A percentile compares a stretch with the other conserved stretches of the same genome.
phyloP scores from a whole-genome alignment of 495 filamentous ascomycete genomes.

The Daldinia bambusicola region DNA sequence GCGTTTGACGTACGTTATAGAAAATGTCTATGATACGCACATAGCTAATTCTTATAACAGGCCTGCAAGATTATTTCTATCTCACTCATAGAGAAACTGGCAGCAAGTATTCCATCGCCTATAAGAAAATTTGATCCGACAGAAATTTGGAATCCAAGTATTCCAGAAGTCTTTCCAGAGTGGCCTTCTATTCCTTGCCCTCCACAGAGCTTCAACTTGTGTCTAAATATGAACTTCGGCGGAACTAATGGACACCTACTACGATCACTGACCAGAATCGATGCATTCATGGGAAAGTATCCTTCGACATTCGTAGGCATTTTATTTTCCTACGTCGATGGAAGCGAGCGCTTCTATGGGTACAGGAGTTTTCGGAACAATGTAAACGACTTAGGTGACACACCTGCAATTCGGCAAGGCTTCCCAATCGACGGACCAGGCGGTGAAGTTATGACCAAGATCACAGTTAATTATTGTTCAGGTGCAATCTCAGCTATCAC shows the following conservation, averaged over 20 bases:
- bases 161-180: background rate
- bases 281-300: background rate
- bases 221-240: slow-evolving; percentile 1
- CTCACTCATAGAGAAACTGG: background rate
- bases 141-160: slow-evolving; percentile 1
- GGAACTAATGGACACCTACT: background rate
- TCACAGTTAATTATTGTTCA: background rate
- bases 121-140: background rate
- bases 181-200: background rate
- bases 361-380: background rate
- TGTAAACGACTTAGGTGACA: background rate
- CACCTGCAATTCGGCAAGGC: background rate
- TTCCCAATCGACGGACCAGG: background rate
- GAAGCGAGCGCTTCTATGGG: slow-evolving; percentile 1
- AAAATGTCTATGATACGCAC: background rate
- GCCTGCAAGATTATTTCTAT: slow-evolving; percentile 1
- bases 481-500: background rate
- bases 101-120: background rate
- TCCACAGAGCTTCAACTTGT: background rate
- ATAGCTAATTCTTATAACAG: background rate
- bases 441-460: background rate
- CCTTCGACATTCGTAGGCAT: background rate
- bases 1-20: background rate
- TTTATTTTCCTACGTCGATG: background rate
- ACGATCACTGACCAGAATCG: background rate